Conservation (phyloP, 148 eudicot species). For the Camellia lanceoleosa region DNA sequence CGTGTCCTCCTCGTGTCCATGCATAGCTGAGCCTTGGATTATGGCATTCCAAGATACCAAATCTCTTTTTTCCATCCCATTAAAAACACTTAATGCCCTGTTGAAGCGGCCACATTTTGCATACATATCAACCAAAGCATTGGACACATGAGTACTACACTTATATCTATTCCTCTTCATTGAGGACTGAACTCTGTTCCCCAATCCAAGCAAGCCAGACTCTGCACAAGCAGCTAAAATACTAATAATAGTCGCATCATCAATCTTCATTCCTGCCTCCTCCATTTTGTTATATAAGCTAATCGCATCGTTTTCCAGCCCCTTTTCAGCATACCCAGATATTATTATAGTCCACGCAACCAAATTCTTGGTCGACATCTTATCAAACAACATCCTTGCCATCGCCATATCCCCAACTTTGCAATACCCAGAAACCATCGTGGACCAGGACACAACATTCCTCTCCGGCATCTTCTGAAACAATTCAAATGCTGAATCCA, state of each 20-base stretch:
- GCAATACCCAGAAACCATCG: conserved; percentile 66
- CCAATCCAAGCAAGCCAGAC: conserved; percentile 72
- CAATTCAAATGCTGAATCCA: conserved; percentile 52
- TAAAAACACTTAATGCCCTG: conserved; percentile 49
- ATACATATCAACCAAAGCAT: conserved; percentile 87
- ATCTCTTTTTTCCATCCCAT: conserved; percentile 53
- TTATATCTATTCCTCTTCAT: conserved; percentile 33
- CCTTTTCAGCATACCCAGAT: conserved; percentile 75
- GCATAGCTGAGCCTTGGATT: conserved; percentile 78
- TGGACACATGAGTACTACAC: conserved; percentile 45
- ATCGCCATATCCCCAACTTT: conserved; percentile 76
- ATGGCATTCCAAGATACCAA: conserved; percentile 79
- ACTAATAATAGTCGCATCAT: conserved; percentile 64
- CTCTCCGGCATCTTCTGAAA: conserved; percentile 61
- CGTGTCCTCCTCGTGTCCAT: conserved; percentile 68
- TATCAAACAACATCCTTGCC: conserved; percentile 73
- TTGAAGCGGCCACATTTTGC: conserved; percentile 67
- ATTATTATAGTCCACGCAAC: conserved; percentile 85
- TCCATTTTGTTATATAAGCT: conserved; percentile 55
- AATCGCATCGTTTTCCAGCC: conserved; percentile 66
- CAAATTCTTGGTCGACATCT: conserved; percentile 75
- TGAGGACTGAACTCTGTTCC: conserved; percentile 56
- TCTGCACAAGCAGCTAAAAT: conserved; percentile 72
- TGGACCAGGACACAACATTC: conserved; percentile 93
- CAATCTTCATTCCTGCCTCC: conserved; percentile 42